Conservation (phyloP, 2,329 filamentous ascomycete species). For the Reticulascus tulasneorum region DNA sequence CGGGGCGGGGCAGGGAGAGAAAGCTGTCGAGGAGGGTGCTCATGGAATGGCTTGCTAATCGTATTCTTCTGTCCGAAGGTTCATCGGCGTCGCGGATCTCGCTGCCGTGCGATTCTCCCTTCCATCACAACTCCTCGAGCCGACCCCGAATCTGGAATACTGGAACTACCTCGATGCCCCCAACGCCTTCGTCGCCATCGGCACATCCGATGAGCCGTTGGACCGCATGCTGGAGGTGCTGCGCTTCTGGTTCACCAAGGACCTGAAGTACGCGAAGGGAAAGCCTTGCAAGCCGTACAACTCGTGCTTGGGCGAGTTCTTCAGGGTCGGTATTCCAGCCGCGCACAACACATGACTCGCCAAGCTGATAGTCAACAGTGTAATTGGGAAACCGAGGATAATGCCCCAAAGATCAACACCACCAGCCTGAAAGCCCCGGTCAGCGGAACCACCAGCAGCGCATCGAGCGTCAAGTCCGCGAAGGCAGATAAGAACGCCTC, state of each 20-base stretch:
- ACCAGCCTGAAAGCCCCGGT: constrained; percentile 32
- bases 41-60: constrained; percentile 3
- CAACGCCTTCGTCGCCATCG: constrained; percentile 78
- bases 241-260: constrained; percentile 98
- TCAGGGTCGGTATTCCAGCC: constrained; percentile 60
- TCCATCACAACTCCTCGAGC: constrained; percentile 91
- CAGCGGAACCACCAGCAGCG: constrained; percentile 34
- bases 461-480: constrained; percentile 44
- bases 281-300: constrained; percentile 99
- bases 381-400: constrained; percentile 90
- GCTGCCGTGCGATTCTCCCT: constrained; percentile 94
- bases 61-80: constrained; percentile 48
- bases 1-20: background rate
- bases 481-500: constrained; percentile 41
- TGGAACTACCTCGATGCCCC: constrained; percentile 98
- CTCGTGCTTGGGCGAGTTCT: constrained; percentile 94
- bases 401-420: constrained; percentile 61
- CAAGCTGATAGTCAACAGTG: constrained; percentile 54
- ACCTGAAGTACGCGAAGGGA: constrained; percentile 97
- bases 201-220: constrained; percentile 84
- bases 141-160: constrained; percentile 95
- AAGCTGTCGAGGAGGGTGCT: background rate
- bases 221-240: constrained; percentile 93
- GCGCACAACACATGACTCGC: background rate
- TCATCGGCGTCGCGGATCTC: constrained; percentile 94